Evolutionary conservation across 2,329 filamentous ascomycete genomes (phyloP), one percentile per base, ranked within the genome.

Genomic region (Parafenestella ontariensis): DNA sequence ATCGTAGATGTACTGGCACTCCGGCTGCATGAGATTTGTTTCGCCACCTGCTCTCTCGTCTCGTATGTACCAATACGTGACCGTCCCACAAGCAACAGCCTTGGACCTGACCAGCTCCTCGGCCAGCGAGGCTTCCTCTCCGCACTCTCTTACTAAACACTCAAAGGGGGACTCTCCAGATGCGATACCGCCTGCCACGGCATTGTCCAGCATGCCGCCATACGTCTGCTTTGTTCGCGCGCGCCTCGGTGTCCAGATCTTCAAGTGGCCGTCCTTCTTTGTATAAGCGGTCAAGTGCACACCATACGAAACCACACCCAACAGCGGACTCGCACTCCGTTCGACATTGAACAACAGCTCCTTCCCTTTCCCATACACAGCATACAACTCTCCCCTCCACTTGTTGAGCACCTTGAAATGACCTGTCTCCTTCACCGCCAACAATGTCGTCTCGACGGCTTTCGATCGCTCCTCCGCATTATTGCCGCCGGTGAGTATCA

Each of bases 1-100:
- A 73, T 99, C 92, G 77, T 95, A 99, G 40, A 96, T 81, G 80
- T 92, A 97, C 77, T 98, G 89, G 68, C 87, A 88, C 77, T 98
- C 95, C 0, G 95, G 95, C 77, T 96, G 94, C 71, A 96, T 82
- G 68, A 96, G 82, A 10, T 88, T 89, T 9, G 83, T 86, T 77
- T 97, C 92, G 9, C 92, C 93, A 10, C 92, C 91, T 3, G 91
- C 87, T 29, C 86, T 82, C 66, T 85, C 80, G 68, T 92, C 88
- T 10, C 92, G 87, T 61, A 96, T 83, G 77, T 94, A 89, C 61
- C 92, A 87, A 78, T 98, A 99, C 6, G 91, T 92, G 57, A 97
- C 84, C 41, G 85, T 88, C 6, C 92, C 92, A 15, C 81, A 83
- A 17, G 85, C 76, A 54, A 80, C 82, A 5, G 85, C 85, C 11